These are phyloP conservation scores for Backusella psychrophila DNA, from an alignment of 192 early-diverging fungal species.

Conservation along the genomic window DNA sequence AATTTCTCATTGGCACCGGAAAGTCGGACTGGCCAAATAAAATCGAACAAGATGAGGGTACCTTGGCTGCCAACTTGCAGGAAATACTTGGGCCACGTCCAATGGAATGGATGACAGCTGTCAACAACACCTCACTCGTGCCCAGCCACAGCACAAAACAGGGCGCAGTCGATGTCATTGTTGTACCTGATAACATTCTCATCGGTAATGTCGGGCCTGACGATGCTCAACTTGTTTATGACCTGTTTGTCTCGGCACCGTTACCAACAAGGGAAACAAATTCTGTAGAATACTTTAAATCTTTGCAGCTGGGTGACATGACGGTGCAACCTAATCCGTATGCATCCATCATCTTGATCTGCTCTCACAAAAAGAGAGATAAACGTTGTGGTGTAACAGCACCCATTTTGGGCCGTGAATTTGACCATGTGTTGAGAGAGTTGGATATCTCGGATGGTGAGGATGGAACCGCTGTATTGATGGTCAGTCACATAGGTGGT, in stretches of 20 bases:
- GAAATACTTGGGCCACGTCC: not conserved
- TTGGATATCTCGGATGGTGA: slow-evolving; percentile 46
- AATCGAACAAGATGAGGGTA: slow-evolving; percentile 49
- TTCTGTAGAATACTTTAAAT: not conserved
- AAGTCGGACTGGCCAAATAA: slow-evolving; percentile 43
- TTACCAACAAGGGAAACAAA: slow-evolving; percentile 4
- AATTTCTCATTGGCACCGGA: slow-evolving; percentile 56
- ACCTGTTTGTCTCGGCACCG: slow-evolving; percentile 34
- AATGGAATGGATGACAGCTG: slow-evolving; percentile 28
- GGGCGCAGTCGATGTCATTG: slow-evolving; percentile 34
- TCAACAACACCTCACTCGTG: slow-evolving; percentile 45
- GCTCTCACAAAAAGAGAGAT: slow-evolving; percentile 52
- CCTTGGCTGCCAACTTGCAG: slow-evolving; percentile 37
- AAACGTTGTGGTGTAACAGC: slow-evolving; percentile 55
- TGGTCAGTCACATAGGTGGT: slow-evolving; percentile 57
- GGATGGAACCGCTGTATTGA: slow-evolving; percentile 38
- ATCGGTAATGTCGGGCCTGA: slow-evolving; percentile 45
- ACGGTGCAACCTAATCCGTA: slow-evolving; percentile 34
- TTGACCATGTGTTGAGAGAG: slow-evolving; percentile 40
- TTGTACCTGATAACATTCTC: slow-evolving; percentile 57
- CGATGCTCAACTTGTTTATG: slow-evolving; percentile 42
- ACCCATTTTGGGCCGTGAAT: slow-evolving; percentile 48
- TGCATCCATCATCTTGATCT: slow-evolving; percentile 48
- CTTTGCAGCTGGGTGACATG: not conserved
- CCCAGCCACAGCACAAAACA: slow-evolving; percentile 27